Conservation (phyloP, 2,329 filamentous ascomycete genomes). For the Remersonia thermophila region DNA sequence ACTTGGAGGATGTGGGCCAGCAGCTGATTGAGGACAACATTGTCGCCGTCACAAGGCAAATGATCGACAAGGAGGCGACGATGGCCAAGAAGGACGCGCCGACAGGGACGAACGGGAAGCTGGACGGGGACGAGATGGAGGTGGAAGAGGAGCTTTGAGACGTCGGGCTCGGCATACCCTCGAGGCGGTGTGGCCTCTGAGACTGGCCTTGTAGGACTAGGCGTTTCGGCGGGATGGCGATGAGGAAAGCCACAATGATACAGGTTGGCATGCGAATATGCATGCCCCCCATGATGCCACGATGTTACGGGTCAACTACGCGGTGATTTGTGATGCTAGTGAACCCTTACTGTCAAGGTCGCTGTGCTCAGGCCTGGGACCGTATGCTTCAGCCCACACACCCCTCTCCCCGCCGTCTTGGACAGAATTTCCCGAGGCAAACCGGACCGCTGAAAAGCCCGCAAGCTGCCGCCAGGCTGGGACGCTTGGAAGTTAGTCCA, state of each 20-base stretch:
- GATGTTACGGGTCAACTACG: not conserved
- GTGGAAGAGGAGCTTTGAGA: conserved; percentile 39
- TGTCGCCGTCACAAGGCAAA: conserved; percentile 91
- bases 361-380: too few relatives aligned
- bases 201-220: conserved; percentile 17
- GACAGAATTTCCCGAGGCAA: too few relatives aligned
- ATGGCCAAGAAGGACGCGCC: conserved; percentile 59
- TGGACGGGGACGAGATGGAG: conserved; percentile 55
- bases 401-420: too few relatives aligned
- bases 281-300: not conserved
- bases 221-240: conserved; percentile 13
- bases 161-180: conserved; percentile 4
- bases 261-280: too few relatives aligned
- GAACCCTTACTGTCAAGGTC: too few relatives aligned
- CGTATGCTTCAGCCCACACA: too few relatives aligned
- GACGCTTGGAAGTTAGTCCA: too few relatives aligned
- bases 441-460: too few relatives aligned
- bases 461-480: too few relatives aligned
- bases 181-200: conserved; percentile 8
- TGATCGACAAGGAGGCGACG: conserved; percentile 98
- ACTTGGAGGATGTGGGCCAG: conserved; percentile 91
- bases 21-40: conserved; percentile 99
- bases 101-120: conserved; percentile 33
- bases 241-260: too few relatives aligned
- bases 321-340: too few relatives aligned